Conservation (phyloP, 495 filamentous ascomycete species). For the Corynascus novoguineensis region DNA sequence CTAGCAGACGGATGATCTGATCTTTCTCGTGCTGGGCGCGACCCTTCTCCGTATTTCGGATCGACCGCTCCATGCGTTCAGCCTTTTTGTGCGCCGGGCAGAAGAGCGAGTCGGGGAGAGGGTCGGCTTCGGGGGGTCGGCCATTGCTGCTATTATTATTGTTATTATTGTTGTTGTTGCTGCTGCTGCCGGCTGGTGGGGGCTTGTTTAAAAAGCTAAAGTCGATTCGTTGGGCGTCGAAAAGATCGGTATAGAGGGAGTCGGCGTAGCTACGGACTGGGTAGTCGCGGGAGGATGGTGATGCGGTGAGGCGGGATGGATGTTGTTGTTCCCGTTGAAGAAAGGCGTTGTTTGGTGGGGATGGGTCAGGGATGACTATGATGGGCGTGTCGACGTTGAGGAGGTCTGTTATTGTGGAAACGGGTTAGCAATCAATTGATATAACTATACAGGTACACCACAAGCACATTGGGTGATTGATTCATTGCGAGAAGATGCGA, state of each 20-base stretch:
- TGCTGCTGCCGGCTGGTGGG: neutral
- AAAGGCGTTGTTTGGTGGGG: constrained; percentile 17
- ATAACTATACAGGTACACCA: no score
- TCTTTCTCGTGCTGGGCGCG: constrained; percentile 88
- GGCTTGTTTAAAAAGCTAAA: constrained; percentile 43
- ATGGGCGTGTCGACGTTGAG: constrained; percentile 58
- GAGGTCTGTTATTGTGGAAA: constrained; percentile 40
- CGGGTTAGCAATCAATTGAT: constrained; percentile 39
- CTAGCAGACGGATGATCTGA: constrained; percentile 76
- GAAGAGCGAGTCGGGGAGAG: constrained; percentile 62
- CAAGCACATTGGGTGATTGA: neutral
- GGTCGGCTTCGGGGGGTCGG: constrained; percentile 47
- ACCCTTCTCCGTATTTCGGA: constrained; percentile 89
- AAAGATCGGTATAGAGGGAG: constrained; percentile 42
- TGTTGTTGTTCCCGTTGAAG: neutral
- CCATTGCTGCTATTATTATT: no score
- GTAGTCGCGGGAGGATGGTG: neutral
- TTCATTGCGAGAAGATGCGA: constrained; percentile 12
- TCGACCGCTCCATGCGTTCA: constrained; percentile 84
- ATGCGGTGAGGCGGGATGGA: constrained; percentile 28
- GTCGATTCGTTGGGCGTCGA: constrained; percentile 51
- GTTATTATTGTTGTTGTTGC: no score
- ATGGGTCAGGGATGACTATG: constrained; percentile 34
- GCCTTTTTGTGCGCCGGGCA: constrained; percentile 66
- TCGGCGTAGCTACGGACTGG: constrained; percentile 46